Percentiles rank a stretch among this genome's conserved stretches.
Conservation (phyloP, 345 rosid genomes). For the Toxicodendron radicans region DNA sequence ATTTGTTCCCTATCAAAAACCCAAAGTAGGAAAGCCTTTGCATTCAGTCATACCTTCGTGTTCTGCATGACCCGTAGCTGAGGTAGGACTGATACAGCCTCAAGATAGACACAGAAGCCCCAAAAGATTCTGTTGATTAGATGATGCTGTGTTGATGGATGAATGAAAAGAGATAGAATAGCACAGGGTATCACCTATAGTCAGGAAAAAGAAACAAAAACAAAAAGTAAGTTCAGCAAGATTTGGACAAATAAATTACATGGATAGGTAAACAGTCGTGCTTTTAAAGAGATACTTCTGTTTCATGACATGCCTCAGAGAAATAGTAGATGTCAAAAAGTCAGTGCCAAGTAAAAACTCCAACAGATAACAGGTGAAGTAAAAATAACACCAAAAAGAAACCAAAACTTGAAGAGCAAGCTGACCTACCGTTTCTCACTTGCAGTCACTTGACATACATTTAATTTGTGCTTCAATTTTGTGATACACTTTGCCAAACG, state of each 20-base stretch:
- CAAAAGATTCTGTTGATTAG: constrained; percentile 65
- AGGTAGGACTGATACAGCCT: constrained; percentile 87
- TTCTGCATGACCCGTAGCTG: constrained; percentile 92
- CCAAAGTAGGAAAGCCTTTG: neutral
- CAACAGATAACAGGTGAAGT: too few species aligned
- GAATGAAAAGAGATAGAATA: constrained; percentile 56
- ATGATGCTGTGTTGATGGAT: constrained; percentile 77
- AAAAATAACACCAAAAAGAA: neutral
- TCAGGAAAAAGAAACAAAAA: neutral
- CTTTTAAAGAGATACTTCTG: too few species aligned
- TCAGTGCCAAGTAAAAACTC: too few species aligned
- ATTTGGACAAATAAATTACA: neutral
- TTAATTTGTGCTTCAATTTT: neutral
- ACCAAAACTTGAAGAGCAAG: neutral
- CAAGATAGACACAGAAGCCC: constrained; percentile 93
- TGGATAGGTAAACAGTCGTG: neutral
- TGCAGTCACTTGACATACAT: neutral
- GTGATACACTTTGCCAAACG: neutral
- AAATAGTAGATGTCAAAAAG: too few species aligned
- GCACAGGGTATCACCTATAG: constrained; percentile 76
- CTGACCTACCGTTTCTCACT: neutral
- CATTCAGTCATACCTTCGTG: constrained; percentile 58
- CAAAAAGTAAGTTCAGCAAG: neutral
- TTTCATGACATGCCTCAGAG: too few species aligned
- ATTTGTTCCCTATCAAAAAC: too few species aligned